Evolutionary conservation across 1,284 basidiomycete genomes (phyloP), one percentile per base, ranked within the genome.

Genomic region (Apiotrichum veenhuisii): DNA sequence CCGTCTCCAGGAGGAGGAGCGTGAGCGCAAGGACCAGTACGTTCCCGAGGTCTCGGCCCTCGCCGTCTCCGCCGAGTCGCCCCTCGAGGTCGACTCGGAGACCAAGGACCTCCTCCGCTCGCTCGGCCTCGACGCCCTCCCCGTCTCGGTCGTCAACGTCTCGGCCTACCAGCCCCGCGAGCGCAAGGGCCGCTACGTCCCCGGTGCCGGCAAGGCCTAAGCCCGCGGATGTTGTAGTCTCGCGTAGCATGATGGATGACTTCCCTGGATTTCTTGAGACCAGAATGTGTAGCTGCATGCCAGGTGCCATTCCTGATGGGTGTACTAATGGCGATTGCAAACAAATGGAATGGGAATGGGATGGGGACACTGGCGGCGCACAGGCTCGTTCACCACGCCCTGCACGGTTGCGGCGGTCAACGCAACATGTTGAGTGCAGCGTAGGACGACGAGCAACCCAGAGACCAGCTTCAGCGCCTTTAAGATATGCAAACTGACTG

Each of bases 1-100:
- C 92, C 97, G 97, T 82, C 89, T 99, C 69, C 96, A 99, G 80
- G 96, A 98, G 79, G 96, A 99, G 82, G 96, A 99, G 83, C 87
- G 96, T 68, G 96, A 99, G 82, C 84, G 95, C 77, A 98, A 98
- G 86, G 94, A 97, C 79, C 93, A 95, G 83, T 96, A 94, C 79
- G 92, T 96, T 54, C 93, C 93, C 67, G 93, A 96, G 74, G 86
- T 95, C 54, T 97, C 93, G 62, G 93, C 93, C 52, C 88, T 97
- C 65, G 91, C 94, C 78, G 87, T 85, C 61, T 82, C 82, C 64
- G 68, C 77, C 62, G 83, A 82, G 40, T 79, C 80, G 60, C 87
- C 87, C 50, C 82, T 96, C 59, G 88, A 93, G 76, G 83, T 97
- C 74, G 93, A 97, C 77, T 81, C 81, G 52, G 91, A 94, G 72